Evolutionary conservation across 2,329 filamentous ascomycete genomes (phyloP).

Genomic region (Talaromyces albobiverticillius): DNA sequence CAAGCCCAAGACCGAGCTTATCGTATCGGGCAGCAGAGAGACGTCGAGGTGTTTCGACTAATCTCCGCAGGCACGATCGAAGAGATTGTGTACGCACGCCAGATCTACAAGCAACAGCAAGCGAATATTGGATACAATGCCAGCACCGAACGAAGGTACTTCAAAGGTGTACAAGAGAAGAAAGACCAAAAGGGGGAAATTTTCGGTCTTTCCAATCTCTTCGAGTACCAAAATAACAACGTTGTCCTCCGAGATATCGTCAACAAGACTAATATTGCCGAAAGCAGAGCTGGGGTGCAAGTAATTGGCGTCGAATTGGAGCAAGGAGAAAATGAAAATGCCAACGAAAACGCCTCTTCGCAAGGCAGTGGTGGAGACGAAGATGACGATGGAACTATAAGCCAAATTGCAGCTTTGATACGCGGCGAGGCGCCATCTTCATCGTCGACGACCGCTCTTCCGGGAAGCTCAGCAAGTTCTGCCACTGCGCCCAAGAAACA

Average conservation of each 20-base stretch:
- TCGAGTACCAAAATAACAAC: constrained; percentile 75
- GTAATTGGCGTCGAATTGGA: constrained; percentile 75
- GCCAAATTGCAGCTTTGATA: constrained; percentile 66
- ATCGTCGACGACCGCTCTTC: constrained; percentile 13
- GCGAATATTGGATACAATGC: constrained; percentile 97
- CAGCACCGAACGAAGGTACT: constrained; percentile 87
- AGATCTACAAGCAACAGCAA: constrained; percentile 99
- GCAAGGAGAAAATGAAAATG: constrained; percentile 47
- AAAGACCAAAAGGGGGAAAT: constrained; percentile 84
- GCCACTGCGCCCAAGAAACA: constrained; percentile 45
- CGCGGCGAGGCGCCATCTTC: constrained; percentile 37
- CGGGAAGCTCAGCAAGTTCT: constrained; percentile 28
- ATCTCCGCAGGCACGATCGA: constrained; percentile 91
- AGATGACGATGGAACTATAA: constrained; percentile 65
- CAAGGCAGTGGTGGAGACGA: constrained; percentile 36
- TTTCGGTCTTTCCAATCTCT: constrained; percentile 84
- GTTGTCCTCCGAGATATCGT: constrained; percentile 90
- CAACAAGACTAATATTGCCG: constrained; percentile 96
- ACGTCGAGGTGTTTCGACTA: constrained; percentile 93
- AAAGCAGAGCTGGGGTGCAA: constrained; percentile 79
- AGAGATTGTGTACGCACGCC: constrained; percentile 92
- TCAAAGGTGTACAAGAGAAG: constrained; percentile 87
- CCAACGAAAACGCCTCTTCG: constrained; percentile 36
- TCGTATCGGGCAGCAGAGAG: constrained; percentile 85
- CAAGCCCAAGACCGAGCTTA: constrained; percentile 97